phyloP scores from a whole-genome alignment of 768 basidiomycete genomes.

The Termitomyces bulborhizus region DNA sequence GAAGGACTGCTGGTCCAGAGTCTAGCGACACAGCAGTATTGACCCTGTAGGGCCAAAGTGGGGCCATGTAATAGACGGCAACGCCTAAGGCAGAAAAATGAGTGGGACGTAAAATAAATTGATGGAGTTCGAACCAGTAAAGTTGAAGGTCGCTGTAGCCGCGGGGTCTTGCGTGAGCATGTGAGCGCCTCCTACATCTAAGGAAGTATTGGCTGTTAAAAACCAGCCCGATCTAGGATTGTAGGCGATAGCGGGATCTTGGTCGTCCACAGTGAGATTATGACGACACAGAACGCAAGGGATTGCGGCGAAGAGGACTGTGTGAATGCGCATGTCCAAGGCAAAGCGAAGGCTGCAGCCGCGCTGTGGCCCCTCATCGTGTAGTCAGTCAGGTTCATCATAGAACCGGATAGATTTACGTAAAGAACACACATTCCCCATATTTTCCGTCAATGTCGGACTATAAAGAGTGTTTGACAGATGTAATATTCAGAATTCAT shows the following conservation, averaged over 20 bases:
- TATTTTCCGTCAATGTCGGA: not conserved
- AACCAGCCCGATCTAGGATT: conserved; percentile 25
- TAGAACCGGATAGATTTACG: conserved; percentile 7
- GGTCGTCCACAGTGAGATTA: conserved; percentile 29
- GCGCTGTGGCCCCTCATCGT: not conserved
- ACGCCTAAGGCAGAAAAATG: conserved; percentile 23
- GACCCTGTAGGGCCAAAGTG: conserved; percentile 41
- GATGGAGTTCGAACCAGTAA: conserved; percentile 27
- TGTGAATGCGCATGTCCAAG: conserved; percentile 12
- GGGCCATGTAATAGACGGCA: conserved; percentile 36
- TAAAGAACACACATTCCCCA: not conserved
- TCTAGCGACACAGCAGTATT: conserved; percentile 35
- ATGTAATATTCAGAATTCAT: too few species aligned
- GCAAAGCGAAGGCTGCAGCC: not conserved
- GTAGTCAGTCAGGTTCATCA: not conserved
- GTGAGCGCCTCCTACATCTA: conserved; percentile 28
- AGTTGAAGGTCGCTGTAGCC: conserved; percentile 35
- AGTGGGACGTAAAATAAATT: not conserved
- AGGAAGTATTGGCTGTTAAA: conserved; percentile 19
- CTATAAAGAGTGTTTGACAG: too few species aligned
- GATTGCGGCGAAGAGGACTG: conserved; percentile 11
- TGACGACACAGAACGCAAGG: conserved; percentile 14
- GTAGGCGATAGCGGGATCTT: conserved; percentile 24
- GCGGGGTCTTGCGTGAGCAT: conserved; percentile 17
- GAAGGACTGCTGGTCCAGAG: conserved; percentile 21